Evolutionary conservation across 2,329 filamentous ascomycete species (phyloP), one percentile per base, ranked within the genome.

Genomic region (Microcyclospora pomicola): DNA sequence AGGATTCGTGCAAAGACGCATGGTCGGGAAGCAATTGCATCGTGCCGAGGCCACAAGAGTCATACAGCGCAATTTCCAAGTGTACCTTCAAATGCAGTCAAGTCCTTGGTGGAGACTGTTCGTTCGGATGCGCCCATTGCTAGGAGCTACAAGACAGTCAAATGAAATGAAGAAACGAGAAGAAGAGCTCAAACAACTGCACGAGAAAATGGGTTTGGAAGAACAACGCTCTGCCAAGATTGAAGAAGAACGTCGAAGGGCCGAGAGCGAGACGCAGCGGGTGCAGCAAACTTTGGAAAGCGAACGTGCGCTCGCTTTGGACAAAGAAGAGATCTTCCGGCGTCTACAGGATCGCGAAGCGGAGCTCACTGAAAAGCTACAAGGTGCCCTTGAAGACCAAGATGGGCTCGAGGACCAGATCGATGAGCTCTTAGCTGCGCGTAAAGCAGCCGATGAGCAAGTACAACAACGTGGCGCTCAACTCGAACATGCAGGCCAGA

Each of bases 311-410:
- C 69, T 98, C 31, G 91, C 91, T 1, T 67, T 98, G 5, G 91
- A 99, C 61, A 98, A 98, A 58, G 92, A 99, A 56, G 91, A 98
- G 53, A 98, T 99, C 42, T 98, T 96, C 68, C 92, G 88, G 56
- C 77, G 92, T n/a, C 69, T 98, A 15, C 91, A 95, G 55, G 67
- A 80, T 37, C 81, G 91, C n/a, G 91, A 98, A 61, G 72, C 77
- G 9, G 88, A 98, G 56, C 72, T 99, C 3, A 83, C 80, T 37
- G 92, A 98, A 53, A 95, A 96, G 63, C 72, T 99, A 19, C 75
- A 85, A 29, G 88, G 83, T 30, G 88, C 88, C 24, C 76, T 96
- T 42, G 82, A 93, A 15, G 92, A 99, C 50, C 88, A 96, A 57
- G 88, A 96, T 55, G 79, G 80, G 38, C 72, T 98, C 1, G 91